Conservation (phyloP, 768 basidiomycete species). For the Tremella yokohamensis region DNA sequence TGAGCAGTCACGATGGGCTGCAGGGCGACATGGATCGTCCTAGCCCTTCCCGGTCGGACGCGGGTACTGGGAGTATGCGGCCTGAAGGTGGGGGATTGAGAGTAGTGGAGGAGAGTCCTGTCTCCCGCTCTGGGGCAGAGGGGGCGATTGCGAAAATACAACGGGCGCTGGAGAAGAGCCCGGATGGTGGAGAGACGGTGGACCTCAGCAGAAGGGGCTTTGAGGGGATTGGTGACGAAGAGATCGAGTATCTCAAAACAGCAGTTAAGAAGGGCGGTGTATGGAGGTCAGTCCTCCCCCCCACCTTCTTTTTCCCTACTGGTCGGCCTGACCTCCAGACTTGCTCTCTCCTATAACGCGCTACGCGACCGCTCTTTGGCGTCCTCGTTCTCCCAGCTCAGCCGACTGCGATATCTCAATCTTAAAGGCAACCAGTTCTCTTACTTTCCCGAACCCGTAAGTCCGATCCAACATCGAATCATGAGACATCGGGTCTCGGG, state of each 20-base stretch:
- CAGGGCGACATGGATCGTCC: background rate
- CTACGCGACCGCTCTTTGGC: constrained; percentile 60
- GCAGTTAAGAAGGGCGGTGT: constrained; percentile 56
- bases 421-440: constrained; percentile 65
- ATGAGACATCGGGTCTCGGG: too few relatives aligned
- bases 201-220: constrained; percentile 76
- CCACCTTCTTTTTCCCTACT: background rate
- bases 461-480: constrained; percentile 48
- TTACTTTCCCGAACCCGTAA: constrained; percentile 78
- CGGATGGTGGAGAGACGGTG: constrained; percentile 76
- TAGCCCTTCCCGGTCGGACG: background rate
- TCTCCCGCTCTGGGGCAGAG: background rate
- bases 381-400: constrained; percentile 39
- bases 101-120: background rate
- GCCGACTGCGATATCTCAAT: constrained; percentile 50
- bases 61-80: too few relatives aligned
- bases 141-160: constrained; percentile 18
- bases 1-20: background rate
- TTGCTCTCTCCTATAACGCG: constrained; percentile 81
- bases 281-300: constrained; percentile 35
- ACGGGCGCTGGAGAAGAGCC: constrained; percentile 32
- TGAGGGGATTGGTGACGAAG: constrained; percentile 68
- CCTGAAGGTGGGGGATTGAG: background rate
- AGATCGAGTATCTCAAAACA: constrained; percentile 71
- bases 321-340: constrained; percentile 54